Conservation (phyloP, 208 protist genomes). For the Acanthamoeba culbertsoni region DNA sequence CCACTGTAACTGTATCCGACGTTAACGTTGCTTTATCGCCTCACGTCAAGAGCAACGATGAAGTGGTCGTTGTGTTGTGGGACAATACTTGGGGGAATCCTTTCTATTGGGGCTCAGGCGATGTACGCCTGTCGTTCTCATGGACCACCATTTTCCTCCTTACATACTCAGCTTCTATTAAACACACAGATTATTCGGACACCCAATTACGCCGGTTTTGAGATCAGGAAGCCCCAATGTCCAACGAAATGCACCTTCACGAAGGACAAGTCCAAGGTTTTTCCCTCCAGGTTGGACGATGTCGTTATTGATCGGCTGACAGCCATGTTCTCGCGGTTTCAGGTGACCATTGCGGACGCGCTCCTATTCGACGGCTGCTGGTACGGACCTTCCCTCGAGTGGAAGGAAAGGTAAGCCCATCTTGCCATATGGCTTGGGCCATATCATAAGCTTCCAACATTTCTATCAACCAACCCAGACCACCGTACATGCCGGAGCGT, state of each 20-base stretch:
- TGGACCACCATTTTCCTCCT: not conserved
- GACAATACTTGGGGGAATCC: constrained; percentile 54
- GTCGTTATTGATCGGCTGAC: not conserved
- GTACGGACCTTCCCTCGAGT: not conserved
- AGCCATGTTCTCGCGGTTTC: not conserved
- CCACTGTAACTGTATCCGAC: not conserved
- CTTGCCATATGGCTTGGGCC: not conserved
- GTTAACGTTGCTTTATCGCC: not conserved
- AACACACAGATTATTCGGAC: not conserved
- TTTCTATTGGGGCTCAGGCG: constrained; percentile 1
- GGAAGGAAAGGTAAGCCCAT: not conserved
- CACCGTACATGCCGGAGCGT: constrained; percentile 33
- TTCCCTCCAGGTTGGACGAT: not conserved
- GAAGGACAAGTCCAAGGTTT: not conserved
- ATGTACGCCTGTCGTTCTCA: not conserved
- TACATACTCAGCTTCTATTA: not conserved
- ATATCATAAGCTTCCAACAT: not conserved
- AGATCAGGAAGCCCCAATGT: constrained; percentile 15
- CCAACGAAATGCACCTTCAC: constrained; percentile 46
- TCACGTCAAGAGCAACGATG: not conserved
- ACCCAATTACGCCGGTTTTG: not conserved
- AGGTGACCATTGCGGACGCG: constrained; percentile 14
- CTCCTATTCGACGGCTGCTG: not conserved
- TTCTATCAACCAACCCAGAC: not conserved
- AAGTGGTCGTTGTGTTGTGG: constrained; percentile 3